Evolutionary conservation across 2,329 filamentous ascomycete genomes (phyloP).

Genomic region (Sarocladium brachiariae): DNA sequence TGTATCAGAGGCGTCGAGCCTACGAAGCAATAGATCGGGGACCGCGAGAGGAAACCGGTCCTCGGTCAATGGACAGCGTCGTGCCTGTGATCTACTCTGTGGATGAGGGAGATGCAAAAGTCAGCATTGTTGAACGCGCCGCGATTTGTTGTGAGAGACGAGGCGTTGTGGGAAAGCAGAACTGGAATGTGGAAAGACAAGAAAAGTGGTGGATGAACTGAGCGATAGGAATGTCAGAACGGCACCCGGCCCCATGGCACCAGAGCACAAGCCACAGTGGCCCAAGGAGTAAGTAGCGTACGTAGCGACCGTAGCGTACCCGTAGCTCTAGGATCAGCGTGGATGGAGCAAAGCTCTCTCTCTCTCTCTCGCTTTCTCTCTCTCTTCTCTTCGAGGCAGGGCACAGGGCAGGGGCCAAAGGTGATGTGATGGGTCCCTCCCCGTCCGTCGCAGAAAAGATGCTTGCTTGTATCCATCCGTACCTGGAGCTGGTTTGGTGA

Average conservation of each 20-base stretch:
- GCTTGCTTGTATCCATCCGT: neutral
- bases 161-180: neutral
- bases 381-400: neutral
- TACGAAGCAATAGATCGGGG: too few relatives aligned
- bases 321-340: slow-evolving; percentile 8
- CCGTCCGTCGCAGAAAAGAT: neutral
- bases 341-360: slow-evolving; percentile 3
- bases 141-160: slow-evolving; percentile 5
- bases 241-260: slow-evolving; percentile 6
- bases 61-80: neutral
- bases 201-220: slow-evolving; percentile 3
- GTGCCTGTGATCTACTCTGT: neutral
- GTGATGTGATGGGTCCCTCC: neutral
- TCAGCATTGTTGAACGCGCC: slow-evolving; percentile 9
- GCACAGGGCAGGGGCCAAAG: neutral
- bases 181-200: slow-evolving; percentile 6
- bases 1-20: neutral
- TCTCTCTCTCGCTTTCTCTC: too few relatives aligned
- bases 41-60: slow-evolving; percentile 9
- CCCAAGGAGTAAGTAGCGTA: neutral
- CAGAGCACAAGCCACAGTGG: neutral
- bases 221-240: slow-evolving; percentile 4
- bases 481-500: neutral
- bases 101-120: neutral
- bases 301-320: neutral